These are phyloP conservation scores for Cercophora newfieldiana DNA, from an alignment of 495 filamentous ascomycete genomes.

Conservation along the genomic window DNA sequence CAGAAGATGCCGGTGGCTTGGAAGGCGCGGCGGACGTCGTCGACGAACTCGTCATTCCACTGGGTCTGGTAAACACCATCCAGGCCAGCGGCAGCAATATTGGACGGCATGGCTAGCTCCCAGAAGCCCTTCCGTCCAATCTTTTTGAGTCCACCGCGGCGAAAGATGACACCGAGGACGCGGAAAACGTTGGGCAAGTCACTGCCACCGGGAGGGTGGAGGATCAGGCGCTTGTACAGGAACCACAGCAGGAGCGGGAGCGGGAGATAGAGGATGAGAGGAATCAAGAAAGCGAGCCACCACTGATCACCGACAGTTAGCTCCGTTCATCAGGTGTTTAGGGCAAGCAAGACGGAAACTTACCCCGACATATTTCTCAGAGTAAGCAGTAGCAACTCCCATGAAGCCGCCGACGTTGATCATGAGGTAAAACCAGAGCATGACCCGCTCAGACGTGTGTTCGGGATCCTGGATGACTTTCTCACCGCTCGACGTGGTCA, in stretches of 20 bases:
- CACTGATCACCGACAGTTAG: slow-evolving; percentile 40
- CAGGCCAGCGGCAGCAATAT: slow-evolving; percentile 52
- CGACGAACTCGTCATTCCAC: slow-evolving; percentile 59
- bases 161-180: slow-evolving; percentile 54
- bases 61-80: slow-evolving; percentile 30
- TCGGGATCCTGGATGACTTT: slow-evolving; percentile 60
- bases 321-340: not conserved
- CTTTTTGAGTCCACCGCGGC: slow-evolving; percentile 54
- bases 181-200: slow-evolving; percentile 57
- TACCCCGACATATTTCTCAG: slow-evolving; percentile 55
- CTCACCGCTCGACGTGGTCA: slow-evolving; percentile 48
- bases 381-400: slow-evolving; percentile 52
- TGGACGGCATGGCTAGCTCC: slow-evolving; percentile 64
- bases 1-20: slow-evolving; percentile 60
- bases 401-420: slow-evolving; percentile 67
- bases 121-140: slow-evolving; percentile 61
- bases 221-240: slow-evolving; percentile 54
- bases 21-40: slow-evolving; percentile 58
- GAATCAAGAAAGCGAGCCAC: slow-evolving; percentile 73
- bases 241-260: slow-evolving; percentile 54
- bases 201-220: slow-evolving; percentile 52
- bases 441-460: slow-evolving; percentile 61
- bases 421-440: slow-evolving; percentile 64
- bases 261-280: slow-evolving; percentile 60
- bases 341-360: slow-evolving; percentile 3